Evolutionary conservation across 1,139 yeast genomes (phyloP), one percentile per base, ranked within the genome.

Genomic region (Suhomyces maxii): DNA sequence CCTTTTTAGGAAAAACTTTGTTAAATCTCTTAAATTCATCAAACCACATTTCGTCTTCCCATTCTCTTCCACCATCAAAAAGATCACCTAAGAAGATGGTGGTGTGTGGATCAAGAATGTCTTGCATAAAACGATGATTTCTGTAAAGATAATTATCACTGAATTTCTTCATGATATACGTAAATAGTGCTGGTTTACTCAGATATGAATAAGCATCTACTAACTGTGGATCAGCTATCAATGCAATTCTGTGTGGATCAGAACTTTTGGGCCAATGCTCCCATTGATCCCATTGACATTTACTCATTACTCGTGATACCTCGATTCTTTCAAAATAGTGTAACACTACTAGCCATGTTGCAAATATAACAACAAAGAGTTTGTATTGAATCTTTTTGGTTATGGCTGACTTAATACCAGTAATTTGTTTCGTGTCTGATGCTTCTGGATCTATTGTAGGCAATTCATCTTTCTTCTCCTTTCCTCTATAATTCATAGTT

Each of bases 21-120:
- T 79, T 77, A 63, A 88, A 93, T 46, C 99, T 69, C 26, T 64
- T 59, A 57, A 77, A 84, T 63, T 93, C 98, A n/a, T 73, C 68
- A 33, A 77, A 60, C 97, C 98, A 93, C 18, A 66, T 71, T 2
- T 56, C 52, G 5, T 68, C 71, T 7, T 74, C 74, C 96, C 97
- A 90, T 51, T 88, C 89, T 48, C 98, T 74, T 0, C 99, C 99
- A 11, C 98, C 98, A 64, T 93, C 99, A 60, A 91, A 89, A 48
- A 91, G 67, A 61, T 93, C 99, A 0, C 99, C 99, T 39, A 93
- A 69, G 60, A 89, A 93, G 6, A 91, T 66, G 1, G 83, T 82
- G 3, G 89, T 72, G 58, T 91, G 86, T 0, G 98, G 97, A 41
- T 83, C 80, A 44, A 93, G 72, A 3, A 68, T 55, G 8, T 68